Base-by-base conservation (phyloP, 2,329 filamentous ascomycete genomes). In the Fusarium anguioides region DNA sequence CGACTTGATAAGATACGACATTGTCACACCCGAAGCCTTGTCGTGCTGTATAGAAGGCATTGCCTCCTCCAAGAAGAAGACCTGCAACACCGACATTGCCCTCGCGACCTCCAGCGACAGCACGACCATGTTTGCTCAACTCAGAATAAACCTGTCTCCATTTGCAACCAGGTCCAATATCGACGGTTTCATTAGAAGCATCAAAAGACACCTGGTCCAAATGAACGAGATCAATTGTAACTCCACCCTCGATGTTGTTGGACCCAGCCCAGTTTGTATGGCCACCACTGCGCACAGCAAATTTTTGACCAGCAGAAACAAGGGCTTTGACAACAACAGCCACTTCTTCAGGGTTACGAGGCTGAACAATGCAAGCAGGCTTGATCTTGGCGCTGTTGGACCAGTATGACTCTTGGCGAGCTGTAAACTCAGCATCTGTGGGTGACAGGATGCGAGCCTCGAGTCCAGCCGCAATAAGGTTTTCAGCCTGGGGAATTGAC, bases 1-100 rank as follows among this genome's bases (percentile, higher is more conserved):
- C 84, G 11, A 87, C 76, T 58, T 85, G 77, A 47, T 77, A 84
- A 20, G 76, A 77, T 21, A 72, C 66, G 14, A 84, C 78, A 12
- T 78, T 81, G 70, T 85, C 83, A 60, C 81, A 83, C 9, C 77
- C 81, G 68, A 81, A 83, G 8, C 85, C 85, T 29, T 80, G 72
- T 1, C 74, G 74, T 0, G 79, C 78, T 3, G 66, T 64, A 46
- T 60, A 64, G 47, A 66, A 70, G n/a, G 71, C 64, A 27, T 60
- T 70, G 4, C 73, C 72, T 0, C 73, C 75, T 14, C 75, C 75
- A 4, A 75, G 67, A 10, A 75, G 55, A 7, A 76, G 61, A 4
- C 75, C 75, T 9, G 64, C 72, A 12, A 77, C 72, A 10, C 75
- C 75, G 8, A 76, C 74, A 20, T 72, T 65, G 0, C 78, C 74